A percentile compares a stretch with the other conserved stretches of the same genome.
Evolutionary conservation across 1,284 basidiomycete species (phyloP).

Genomic region (Tetrapyrgos nigripes): DNA sequence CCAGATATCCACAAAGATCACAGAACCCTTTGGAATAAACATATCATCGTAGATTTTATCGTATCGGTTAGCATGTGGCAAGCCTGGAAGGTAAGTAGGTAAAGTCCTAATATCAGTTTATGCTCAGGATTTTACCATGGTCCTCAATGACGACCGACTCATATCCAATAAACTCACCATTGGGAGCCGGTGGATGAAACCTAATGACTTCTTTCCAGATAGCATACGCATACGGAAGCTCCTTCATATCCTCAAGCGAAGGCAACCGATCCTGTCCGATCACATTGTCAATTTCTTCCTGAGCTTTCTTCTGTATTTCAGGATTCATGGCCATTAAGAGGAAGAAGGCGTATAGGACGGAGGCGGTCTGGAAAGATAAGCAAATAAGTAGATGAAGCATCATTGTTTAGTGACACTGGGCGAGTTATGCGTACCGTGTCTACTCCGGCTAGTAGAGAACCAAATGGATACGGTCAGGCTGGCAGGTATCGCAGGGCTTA

Average conservation of each 20-base stretch:
- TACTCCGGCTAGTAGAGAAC: conserved; percentile 17
- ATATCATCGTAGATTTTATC: conserved; percentile 33
- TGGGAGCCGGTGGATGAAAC: conserved; percentile 33
- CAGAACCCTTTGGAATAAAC: conserved; percentile 36
- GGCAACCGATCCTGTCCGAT: conserved; percentile 44
- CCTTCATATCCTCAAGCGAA: conserved; percentile 39
- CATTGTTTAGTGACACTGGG: neutral
- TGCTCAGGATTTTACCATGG: no score
- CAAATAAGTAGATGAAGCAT: no score
- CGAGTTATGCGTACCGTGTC: conserved; percentile 21
- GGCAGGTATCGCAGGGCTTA: neutral
- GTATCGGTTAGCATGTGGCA: conserved; percentile 28
- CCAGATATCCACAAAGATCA: conserved; percentile 44
- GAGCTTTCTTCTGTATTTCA: conserved; percentile 42
- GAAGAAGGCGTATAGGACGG: conserved; percentile 32
- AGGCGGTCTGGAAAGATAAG: conserved; percentile 15
- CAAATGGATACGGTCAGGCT: neutral
- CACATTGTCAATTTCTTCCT: conserved; percentile 45
- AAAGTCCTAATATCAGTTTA: neutral
- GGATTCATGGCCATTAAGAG: conserved; percentile 44
- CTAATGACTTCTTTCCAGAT: conserved; percentile 47
- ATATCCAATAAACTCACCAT: conserved; percentile 27
- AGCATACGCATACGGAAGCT: conserved; percentile 44
- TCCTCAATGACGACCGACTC: no score
- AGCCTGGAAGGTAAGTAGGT: neutral